Percentiles rank a stretch among this genome's conserved stretches.
These are phyloP conservation scores for Lichtheimia ornata DNA, from an alignment of 371 early-diverging fungal species.

Conservation along the genomic window DNA sequence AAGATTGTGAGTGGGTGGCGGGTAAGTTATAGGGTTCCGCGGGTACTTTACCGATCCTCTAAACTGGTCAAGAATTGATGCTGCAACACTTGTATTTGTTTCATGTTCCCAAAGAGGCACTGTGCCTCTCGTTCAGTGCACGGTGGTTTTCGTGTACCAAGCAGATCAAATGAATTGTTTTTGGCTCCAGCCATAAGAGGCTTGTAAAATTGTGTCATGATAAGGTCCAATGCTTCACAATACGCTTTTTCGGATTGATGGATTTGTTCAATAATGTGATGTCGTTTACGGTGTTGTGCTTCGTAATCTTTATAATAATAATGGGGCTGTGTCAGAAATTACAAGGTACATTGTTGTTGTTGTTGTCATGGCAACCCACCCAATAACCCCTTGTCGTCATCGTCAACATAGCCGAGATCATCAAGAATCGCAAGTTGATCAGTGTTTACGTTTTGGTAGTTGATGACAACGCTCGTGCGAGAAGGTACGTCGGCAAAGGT, in stretches of 20 bases:
- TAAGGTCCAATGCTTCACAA: constrained; percentile 30
- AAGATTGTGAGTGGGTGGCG: background rate
- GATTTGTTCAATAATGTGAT: constrained; percentile 31
- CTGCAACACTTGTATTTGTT: too few species aligned
- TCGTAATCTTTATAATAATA: constrained; percentile 31
- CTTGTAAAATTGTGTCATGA: constrained; percentile 26
- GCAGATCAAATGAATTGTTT: constrained; percentile 23
- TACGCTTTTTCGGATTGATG: constrained; percentile 39
- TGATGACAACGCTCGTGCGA: too few species aligned
- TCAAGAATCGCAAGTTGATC: constrained; percentile 22
- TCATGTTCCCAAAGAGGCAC: constrained; percentile 47
- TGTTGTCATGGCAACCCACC: constrained; percentile 18
- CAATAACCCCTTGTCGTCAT: constrained; percentile 23
- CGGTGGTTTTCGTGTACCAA: constrained; percentile 38
- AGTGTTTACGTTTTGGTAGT: too few species aligned
- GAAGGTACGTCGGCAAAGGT: too few species aligned
- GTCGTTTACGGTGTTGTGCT: constrained; percentile 34
- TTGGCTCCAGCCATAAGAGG: constrained; percentile 16
- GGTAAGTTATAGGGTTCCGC: background rate
- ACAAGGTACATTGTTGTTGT: background rate
- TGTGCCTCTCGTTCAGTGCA: constrained; percentile 45
- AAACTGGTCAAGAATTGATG: too few species aligned
- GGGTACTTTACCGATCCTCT: too few species aligned
- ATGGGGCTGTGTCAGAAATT: background rate
- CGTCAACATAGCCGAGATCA: constrained; percentile 19